Evolutionary conservation across 441 rosid genomes (phyloP).

Genomic region (Populus hybrid): DNA sequence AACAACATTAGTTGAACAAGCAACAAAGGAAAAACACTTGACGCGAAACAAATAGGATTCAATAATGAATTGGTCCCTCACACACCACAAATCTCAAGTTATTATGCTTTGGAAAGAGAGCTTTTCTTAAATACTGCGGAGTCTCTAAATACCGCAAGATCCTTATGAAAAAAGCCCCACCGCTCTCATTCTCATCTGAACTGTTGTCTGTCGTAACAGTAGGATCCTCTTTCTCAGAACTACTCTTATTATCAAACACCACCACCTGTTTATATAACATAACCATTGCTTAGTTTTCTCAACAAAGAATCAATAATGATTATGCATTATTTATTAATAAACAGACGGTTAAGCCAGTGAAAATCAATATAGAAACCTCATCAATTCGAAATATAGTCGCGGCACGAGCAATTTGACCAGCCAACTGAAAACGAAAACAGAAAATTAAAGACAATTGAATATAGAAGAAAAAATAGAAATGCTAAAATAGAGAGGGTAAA

Average conservation of each 20-base stretch:
- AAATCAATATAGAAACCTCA: slow-evolving; percentile 45
- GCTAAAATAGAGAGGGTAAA: slow-evolving; percentile 4
- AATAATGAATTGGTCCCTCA: not conserved
- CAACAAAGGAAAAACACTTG: not conserved
- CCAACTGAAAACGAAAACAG: slow-evolving; percentile 45
- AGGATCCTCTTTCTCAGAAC: slow-evolving; percentile 31
- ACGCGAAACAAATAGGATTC: slow-evolving; percentile 2
- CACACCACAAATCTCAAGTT: slow-evolving; percentile 84
- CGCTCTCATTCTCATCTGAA: slow-evolving; percentile 60
- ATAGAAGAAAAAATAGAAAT: not conserved
- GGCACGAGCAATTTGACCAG: slow-evolving; percentile 94
- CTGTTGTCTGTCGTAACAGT: slow-evolving; percentile 12
- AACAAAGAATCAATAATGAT: not conserved
- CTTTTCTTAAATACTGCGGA: slow-evolving; percentile 85
- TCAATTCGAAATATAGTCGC: slow-evolving; percentile 81
- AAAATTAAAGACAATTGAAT: not conserved
- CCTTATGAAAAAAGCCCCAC: slow-evolving; percentile 74
- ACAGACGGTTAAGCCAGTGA: not conserved
- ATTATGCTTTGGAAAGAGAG: slow-evolving; percentile 76
- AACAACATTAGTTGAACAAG: slow-evolving; percentile 1
- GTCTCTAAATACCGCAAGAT: slow-evolving; percentile 88
- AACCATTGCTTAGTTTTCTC: not conserved
- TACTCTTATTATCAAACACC: slow-evolving; percentile 70
- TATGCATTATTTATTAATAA: not conserved
- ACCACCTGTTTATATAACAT: slow-evolving; percentile 51